Evolutionary conservation across 208 protist genomes (phyloP).

Genomic region (Trypanosoma grayi): DNA sequence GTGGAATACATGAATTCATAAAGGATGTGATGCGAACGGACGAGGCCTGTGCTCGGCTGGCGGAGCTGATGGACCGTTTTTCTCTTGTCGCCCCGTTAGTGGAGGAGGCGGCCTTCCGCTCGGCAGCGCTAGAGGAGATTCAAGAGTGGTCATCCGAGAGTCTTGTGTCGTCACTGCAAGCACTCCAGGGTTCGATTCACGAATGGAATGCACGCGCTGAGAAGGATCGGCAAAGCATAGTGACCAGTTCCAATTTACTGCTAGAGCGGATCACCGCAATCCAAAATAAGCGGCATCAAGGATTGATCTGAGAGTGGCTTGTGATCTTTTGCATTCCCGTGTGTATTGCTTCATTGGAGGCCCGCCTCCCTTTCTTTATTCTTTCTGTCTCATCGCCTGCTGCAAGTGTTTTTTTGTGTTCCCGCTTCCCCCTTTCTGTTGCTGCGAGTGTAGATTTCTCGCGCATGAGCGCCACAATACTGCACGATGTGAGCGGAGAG

Average conservation of each 20-base stretch:
- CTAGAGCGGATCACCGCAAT: not conserved
- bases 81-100: constrained; percentile 20
- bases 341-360: not conserved
- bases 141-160: constrained; percentile 11
- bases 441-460: not conserved
- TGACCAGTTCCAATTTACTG: constrained; percentile 4
- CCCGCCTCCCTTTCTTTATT: not conserved
- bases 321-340: not conserved
- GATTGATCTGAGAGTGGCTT: not conserved
- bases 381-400: not conserved
- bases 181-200: constrained; percentile 4
- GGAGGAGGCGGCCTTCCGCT: constrained; percentile 22
- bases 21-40: not conserved
- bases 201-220: not conserved
- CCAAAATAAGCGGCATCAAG: not conserved
- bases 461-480: not conserved
- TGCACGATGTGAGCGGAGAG: not conserved
- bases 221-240: constrained; percentile 7
- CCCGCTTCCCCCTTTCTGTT: not conserved
- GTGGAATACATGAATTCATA: constrained; percentile 11
- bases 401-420: not conserved
- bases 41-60: constrained; percentile 7
- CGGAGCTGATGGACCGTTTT: constrained; percentile 20
- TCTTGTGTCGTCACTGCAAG: constrained; percentile 14
- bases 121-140: constrained; percentile 9